Conservation (phyloP, 2,329 filamentous ascomycete species). For the Calonectria pseudoturangicola region DNA sequence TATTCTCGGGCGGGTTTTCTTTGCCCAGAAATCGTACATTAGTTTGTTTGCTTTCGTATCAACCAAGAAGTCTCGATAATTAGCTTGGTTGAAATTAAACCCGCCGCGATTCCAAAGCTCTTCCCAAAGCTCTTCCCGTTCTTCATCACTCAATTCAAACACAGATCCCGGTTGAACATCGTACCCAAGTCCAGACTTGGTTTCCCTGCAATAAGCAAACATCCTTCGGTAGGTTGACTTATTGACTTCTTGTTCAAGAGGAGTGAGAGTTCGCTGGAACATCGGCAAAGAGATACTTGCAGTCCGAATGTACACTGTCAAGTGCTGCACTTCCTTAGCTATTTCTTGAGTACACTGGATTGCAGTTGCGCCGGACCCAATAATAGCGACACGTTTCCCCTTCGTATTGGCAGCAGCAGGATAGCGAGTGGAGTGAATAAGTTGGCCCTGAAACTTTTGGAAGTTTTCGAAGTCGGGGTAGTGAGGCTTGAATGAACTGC, state of each 20-base stretch:
- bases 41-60: constrained; percentile 65
- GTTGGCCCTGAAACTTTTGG: constrained; percentile 53
- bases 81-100: constrained; percentile 66
- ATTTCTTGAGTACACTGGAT: constrained; percentile 57
- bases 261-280: constrained; percentile 67
- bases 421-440: constrained; percentile 57
- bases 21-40: constrained; percentile 69
- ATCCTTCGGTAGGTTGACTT: constrained; percentile 57
- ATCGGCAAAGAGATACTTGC: constrained; percentile 77
- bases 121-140: constrained; percentile 66
- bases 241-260: constrained; percentile 65
- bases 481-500: constrained; percentile 66
- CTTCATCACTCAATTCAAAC: constrained; percentile 57
- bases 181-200: constrained; percentile 33
- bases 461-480: constrained; percentile 60
- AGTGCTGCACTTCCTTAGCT: constrained; percentile 59
- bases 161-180: constrained; percentile 33
- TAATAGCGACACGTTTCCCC: constrained; percentile 55
- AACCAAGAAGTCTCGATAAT: constrained; percentile 67
- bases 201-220: constrained; percentile 47
- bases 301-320: constrained; percentile 73
- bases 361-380: constrained; percentile 57
- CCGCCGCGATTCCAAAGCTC: constrained; percentile 66
- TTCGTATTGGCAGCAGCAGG: constrained; percentile 46
- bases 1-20: constrained; percentile 65